Evolutionary conservation across 768 basidiomycete species (phyloP).

Genomic region (Podaxis carcinomalis): DNA sequence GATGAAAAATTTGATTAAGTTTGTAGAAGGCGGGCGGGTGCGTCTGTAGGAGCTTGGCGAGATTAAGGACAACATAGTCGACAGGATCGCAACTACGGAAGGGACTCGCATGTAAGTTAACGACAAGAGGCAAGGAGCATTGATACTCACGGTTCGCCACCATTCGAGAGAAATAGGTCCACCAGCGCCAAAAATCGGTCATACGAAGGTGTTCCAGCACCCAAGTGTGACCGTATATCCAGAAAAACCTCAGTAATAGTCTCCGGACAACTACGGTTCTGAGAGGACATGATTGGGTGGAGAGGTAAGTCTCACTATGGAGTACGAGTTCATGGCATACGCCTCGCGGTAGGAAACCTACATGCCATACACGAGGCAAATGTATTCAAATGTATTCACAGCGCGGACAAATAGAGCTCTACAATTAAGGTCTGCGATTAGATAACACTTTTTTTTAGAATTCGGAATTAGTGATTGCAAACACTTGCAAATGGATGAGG

Average conservation of each 20-base stretch:
- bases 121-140: too few species aligned
- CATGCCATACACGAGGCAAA: too few species aligned
- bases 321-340: too few species aligned
- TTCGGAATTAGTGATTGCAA: slow-evolving; percentile 17
- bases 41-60: background rate
- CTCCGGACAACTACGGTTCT: background rate
- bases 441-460: background rate
- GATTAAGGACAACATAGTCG: background rate
- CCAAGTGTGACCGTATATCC: background rate
- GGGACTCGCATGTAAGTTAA: too few species aligned
- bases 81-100: background rate
- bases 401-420: background rate
- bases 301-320: too few species aligned
- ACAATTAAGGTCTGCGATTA: background rate
- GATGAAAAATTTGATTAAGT: background rate
- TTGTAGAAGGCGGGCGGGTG: background rate
- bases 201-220: background rate
- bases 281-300: too few species aligned
- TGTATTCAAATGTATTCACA: background rate
- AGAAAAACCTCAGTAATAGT: background rate
- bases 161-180: background rate
- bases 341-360: too few species aligned
- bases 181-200: background rate
- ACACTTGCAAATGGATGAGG: slow-evolving; percentile 37
- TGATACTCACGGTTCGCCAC: background rate